Conservation (phyloP, 2,329 filamentous ascomycete genomes). For the Coccinonectria pachysandricola region DNA sequence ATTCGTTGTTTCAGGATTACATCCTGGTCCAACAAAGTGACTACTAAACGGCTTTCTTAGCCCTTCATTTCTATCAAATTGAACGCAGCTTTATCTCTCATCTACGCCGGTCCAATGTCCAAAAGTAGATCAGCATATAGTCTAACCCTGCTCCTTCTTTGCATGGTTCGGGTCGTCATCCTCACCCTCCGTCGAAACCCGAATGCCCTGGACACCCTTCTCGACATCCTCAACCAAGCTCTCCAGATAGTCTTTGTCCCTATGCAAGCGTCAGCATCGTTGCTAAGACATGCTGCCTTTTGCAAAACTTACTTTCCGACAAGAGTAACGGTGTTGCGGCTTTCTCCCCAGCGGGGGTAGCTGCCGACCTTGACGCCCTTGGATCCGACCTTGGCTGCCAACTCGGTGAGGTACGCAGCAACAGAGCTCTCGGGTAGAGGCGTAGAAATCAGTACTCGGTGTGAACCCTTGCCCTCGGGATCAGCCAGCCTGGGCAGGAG, state of each 20-base stretch:
- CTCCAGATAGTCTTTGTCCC: constrained; percentile 68
- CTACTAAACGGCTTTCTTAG: too few species aligned
- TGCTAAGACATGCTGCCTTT: too few species aligned
- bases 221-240: constrained; percentile 69
- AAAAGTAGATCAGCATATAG: too few species aligned
- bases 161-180: constrained; percentile 56
- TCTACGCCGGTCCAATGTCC: too few species aligned
- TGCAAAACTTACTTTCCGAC: constrained; percentile 48
- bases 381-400: constrained; percentile 62
- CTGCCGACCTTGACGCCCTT: constrained; percentile 87
- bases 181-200: constrained; percentile 62
- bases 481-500: constrained; percentile 64
- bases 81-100: too few species aligned
- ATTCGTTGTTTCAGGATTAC: too few species aligned
- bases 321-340: constrained; percentile 79
- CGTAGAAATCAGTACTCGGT: constrained; percentile 74
- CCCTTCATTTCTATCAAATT: too few species aligned
- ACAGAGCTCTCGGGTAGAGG: constrained; percentile 79
- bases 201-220: constrained; percentile 60
- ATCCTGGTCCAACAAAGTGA: too few species aligned
- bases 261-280: constrained; percentile 20
- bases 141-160: constrained; percentile 13
- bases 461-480: constrained; percentile 70
- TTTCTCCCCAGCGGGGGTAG: constrained; percentile 87
- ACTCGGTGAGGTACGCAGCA: constrained; percentile 69